phyloP scores from a whole-genome alignment of 2,329 filamentous ascomycete species.

The Microsporum ferrugineum region DNA sequence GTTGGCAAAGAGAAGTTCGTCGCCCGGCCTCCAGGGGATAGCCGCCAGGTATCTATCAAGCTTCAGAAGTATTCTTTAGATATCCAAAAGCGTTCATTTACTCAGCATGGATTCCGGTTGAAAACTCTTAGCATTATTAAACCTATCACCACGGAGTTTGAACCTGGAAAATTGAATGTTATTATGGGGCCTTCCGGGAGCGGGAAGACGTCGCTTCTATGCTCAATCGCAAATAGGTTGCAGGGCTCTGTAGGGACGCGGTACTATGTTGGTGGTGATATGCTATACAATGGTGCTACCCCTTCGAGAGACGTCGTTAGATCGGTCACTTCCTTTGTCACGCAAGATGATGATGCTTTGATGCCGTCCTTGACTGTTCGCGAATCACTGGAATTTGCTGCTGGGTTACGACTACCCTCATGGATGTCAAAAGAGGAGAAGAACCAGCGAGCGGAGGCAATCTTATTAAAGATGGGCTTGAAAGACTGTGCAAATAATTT shows the following conservation, averaged over 20 bases:
- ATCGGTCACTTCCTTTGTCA: constrained; percentile 64
- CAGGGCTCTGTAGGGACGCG: constrained; percentile 50
- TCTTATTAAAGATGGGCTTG: constrained; percentile 61
- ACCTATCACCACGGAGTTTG: constrained; percentile 55
- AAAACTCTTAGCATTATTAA: constrained; percentile 46
- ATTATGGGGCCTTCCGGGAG: constrained; percentile 72
- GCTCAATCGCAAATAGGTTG: constrained; percentile 58
- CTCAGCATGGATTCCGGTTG: constrained; percentile 33
- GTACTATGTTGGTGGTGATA: constrained; percentile 50
- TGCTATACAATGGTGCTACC: constrained; percentile 58
- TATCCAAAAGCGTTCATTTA: constrained; percentile 49
- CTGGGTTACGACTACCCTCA: constrained; percentile 56
- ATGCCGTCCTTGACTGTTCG: constrained; percentile 63
- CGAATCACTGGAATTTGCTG: constrained; percentile 61
- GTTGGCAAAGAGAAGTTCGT: constrained; percentile 60
- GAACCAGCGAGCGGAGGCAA: constrained; percentile 54
- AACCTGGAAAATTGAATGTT: constrained; percentile 57
- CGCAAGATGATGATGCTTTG: constrained; percentile 65
- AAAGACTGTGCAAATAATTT: constrained; percentile 69
- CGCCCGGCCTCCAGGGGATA: constrained; percentile 41
- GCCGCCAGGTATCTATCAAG: constrained; percentile 52
- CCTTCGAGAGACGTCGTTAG: constrained; percentile 59
- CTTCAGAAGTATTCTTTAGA: constrained; percentile 54
- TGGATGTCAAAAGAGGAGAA: constrained; percentile 62
- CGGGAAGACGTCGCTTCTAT: constrained; percentile 64